Evolutionary conservation across 768 basidiomycete species (phyloP).

Genomic region (Mycena venus): DNA sequence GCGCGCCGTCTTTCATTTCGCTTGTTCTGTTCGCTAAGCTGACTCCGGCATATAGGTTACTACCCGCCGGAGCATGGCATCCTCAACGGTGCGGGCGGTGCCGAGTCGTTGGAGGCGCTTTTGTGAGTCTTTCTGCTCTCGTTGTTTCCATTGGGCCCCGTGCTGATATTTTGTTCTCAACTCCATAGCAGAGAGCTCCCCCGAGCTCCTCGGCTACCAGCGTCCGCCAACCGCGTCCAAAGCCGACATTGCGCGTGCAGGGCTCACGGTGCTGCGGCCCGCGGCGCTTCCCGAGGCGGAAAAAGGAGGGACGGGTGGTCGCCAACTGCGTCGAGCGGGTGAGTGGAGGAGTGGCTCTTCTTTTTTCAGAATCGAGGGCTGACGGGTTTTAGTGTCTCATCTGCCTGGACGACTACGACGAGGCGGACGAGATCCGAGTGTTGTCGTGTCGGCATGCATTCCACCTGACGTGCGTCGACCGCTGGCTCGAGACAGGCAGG

Average conservation of each 20-base stretch:
- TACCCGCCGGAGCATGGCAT: slow-evolving; percentile 93
- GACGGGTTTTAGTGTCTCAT: slow-evolving; percentile 74
- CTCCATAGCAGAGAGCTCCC: slow-evolving; percentile 73
- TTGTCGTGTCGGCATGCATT: slow-evolving; percentile 91
- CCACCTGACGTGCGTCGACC: slow-evolving; percentile 90
- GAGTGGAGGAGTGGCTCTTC: slow-evolving; percentile 43
- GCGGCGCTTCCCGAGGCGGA: slow-evolving; percentile 66
- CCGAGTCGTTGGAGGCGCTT: slow-evolving; percentile 86
- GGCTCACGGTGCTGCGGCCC: slow-evolving; percentile 81
- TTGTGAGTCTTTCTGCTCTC: slow-evolving; percentile 58
- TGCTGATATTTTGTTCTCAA: neutral
- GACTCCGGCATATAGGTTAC: slow-evolving; percentile 68
- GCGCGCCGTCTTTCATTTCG: slow-evolving; percentile 25
- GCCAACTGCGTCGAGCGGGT: slow-evolving; percentile 88
- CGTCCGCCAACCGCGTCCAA: slow-evolving; percentile 87
- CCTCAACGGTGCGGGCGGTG: slow-evolving; percentile 79
- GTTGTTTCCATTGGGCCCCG: neutral
- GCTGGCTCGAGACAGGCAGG: slow-evolving; percentile 86
- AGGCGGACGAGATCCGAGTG: slow-evolving; percentile 84
- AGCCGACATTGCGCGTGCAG: slow-evolving; percentile 89
- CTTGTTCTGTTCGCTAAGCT: neutral
- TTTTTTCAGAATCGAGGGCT: neutral
- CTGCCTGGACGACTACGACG: slow-evolving; percentile 88
- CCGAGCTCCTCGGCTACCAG: slow-evolving; percentile 84
- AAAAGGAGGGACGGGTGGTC: slow-evolving; percentile 71